These are phyloP conservation scores for Epichloe gansuensis DNA, from an alignment of 2,329 filamentous ascomycete species.

Conservation along the genomic window DNA sequence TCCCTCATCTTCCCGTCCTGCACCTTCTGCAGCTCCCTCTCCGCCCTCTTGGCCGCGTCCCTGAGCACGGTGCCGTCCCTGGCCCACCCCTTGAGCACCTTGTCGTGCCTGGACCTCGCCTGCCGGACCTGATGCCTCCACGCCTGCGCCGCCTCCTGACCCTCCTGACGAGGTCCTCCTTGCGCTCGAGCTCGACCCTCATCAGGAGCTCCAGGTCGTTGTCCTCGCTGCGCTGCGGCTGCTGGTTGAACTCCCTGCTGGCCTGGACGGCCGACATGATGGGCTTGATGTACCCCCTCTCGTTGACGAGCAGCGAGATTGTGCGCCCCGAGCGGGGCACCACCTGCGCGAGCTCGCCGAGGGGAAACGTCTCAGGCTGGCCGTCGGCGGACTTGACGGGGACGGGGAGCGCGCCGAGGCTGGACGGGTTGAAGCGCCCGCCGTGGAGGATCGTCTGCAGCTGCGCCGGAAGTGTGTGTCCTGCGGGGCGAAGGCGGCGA, in stretches of 20 bases:
- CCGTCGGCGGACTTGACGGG: constrained; percentile 18
- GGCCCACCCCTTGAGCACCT: constrained; percentile 36
- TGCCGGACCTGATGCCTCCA: constrained; percentile 40
- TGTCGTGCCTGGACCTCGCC: constrained; percentile 35
- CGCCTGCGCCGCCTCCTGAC: constrained; percentile 33
- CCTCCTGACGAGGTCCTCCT: constrained; percentile 32
- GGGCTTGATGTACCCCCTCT: constrained; percentile 35
- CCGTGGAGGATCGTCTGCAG: constrained; percentile 29
- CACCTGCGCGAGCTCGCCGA: constrained; percentile 44
- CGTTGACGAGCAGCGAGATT: constrained; percentile 30
- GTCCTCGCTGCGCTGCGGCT: constrained; percentile 44
- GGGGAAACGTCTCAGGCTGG: constrained; percentile 26
- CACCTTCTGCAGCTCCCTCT: constrained; percentile 34
- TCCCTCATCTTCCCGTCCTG: constrained; percentile 42
- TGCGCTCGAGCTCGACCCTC: constrained; percentile 38
- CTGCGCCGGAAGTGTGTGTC: constrained; percentile 32
- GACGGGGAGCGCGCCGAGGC: constrained; percentile 34
- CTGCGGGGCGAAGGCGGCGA: constrained; percentile 28
- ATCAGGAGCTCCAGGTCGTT: constrained; percentile 48
- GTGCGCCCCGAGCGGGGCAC: constrained; percentile 33
- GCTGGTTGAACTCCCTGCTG: constrained; percentile 45
- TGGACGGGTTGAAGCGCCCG: constrained; percentile 40
- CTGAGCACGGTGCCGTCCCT: constrained; percentile 30
- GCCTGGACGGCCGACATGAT: constrained; percentile 43
- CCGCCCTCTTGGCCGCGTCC: constrained; percentile 37